phyloP scores from a whole-genome alignment of 1,284 basidiomycete genomes.

The Paramarasmius palmivorus region DNA sequence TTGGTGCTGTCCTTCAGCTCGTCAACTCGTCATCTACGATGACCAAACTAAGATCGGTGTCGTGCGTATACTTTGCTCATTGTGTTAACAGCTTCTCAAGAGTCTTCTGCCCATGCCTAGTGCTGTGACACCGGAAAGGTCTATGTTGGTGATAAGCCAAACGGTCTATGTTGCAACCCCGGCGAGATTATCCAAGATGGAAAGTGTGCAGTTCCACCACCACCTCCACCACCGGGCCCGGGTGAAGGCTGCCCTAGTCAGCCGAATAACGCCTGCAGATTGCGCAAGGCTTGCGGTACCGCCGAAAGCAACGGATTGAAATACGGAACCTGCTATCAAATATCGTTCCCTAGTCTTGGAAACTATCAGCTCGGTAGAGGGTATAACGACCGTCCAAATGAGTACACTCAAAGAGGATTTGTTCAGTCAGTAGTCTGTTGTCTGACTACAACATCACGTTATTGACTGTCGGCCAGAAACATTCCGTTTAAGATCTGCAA shows the following conservation, averaged over 20 bases:
- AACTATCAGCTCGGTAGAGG: too few relatives aligned
- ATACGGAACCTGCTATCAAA: too few relatives aligned
- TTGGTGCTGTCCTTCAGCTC: neutral
- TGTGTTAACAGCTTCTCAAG: too few relatives aligned
- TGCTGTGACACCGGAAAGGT: neutral
- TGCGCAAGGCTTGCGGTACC: too few relatives aligned
- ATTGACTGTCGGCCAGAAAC: neutral
- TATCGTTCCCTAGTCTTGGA: too few relatives aligned
- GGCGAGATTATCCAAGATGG: neutral
- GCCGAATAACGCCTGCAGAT: too few relatives aligned
- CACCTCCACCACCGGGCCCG: neutral
- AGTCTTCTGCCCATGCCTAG: neutral
- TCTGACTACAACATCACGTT: neutral
- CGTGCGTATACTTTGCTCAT: neutral
- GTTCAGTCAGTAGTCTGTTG: neutral
- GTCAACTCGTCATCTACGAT: conserved; percentile 1
- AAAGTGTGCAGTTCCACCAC: neutral
- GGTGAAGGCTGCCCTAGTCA: too few relatives aligned
- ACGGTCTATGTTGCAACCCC: neutral
- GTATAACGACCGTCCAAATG: neutral
- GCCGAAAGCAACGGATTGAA: too few relatives aligned
- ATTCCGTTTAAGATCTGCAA: conserved; percentile 9
- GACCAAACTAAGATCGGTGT: neutral
- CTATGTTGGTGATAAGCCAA: neutral
- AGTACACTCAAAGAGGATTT: conserved; percentile 2